phyloP scores from a whole-genome alignment of 345 rosid genomes.

The Rhizophora apiculata region DNA sequence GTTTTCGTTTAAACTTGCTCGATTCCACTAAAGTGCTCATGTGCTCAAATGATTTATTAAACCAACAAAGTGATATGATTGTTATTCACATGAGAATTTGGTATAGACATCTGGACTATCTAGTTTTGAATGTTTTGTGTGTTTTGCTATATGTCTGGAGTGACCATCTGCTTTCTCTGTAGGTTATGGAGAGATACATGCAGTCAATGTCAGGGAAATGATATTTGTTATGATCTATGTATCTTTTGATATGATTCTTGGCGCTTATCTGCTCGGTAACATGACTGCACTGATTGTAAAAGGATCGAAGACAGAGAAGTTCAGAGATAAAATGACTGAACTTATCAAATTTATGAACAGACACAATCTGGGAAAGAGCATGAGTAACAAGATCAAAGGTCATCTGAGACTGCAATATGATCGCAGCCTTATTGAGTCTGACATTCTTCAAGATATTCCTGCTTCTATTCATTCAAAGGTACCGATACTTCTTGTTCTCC shows the following conservation, averaged over 20 bases:
- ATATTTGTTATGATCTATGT: constrained; percentile 75
- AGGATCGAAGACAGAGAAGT: constrained; percentile 83
- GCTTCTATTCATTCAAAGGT: constrained; percentile 75
- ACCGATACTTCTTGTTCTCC: no score
- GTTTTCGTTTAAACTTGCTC: no score
- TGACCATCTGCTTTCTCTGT: constrained; percentile 19
- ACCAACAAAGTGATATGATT: no score
- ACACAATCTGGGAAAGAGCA: constrained; percentile 58
- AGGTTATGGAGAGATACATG: constrained; percentile 95
- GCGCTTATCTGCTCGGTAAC: constrained; percentile 87
- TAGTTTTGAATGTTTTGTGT: no score
- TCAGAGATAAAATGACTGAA: constrained; percentile 72
- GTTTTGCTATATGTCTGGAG: no score
- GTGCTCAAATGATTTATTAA: no score
- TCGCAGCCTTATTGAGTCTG: constrained; percentile 51
- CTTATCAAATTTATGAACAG: constrained; percentile 62
- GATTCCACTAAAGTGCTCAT: no score
- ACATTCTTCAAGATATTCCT: constrained; percentile 79
- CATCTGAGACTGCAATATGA: constrained; percentile 62
- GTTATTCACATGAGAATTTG: no score
- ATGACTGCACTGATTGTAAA: constrained; percentile 87
- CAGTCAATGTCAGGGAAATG: constrained; percentile 84
- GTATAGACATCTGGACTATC: no score
- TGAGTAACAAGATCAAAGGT: constrained; percentile 57
- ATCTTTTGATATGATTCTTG: constrained; percentile 85